These are phyloP conservation scores for Phytophthora niederhauseri DNA, from an alignment of 352 stramenopile genomes.

Conservation along the genomic window DNA sequence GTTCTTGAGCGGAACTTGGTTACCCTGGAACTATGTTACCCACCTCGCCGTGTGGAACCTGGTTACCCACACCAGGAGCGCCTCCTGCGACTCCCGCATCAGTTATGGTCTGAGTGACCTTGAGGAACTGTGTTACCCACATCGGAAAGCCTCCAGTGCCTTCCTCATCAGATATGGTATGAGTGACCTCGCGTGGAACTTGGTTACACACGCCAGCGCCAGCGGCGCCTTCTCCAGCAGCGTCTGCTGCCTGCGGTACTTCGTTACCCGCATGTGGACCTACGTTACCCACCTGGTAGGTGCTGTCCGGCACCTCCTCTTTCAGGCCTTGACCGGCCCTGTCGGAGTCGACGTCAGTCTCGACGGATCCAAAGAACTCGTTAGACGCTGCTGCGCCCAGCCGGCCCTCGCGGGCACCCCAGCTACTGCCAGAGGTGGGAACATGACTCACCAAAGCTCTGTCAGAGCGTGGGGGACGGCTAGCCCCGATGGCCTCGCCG, in stretches of 20 bases:
- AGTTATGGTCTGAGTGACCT: neutral
- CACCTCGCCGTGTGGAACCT: no score
- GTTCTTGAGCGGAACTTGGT: no score
- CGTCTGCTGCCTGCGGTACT: no score
- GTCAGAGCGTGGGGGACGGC: neutral
- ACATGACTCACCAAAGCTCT: conserved; percentile 19
- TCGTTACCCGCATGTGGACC: no score
- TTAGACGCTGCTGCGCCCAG: neutral
- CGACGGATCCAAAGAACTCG: neutral
- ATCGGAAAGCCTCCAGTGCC: neutral
- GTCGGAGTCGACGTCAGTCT: neutral
- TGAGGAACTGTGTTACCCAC: conserved; percentile 10
- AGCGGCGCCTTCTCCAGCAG: no score
- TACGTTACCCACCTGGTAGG: neutral
- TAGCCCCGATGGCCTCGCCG: conserved; percentile 9
- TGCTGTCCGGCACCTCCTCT: neutral
- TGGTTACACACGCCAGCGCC: no score
- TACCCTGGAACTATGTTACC: no score
- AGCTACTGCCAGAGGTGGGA: neutral
- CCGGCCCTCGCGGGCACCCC: neutral
- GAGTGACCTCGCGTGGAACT: no score
- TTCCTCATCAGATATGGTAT: neutral
- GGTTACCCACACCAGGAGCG: neutral
- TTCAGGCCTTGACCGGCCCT: neutral
- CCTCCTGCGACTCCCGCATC: neutral